Evolutionary conservation across 1,139 yeast genomes (phyloP).

Genomic region (Candida pseudoviswanathii): DNA sequence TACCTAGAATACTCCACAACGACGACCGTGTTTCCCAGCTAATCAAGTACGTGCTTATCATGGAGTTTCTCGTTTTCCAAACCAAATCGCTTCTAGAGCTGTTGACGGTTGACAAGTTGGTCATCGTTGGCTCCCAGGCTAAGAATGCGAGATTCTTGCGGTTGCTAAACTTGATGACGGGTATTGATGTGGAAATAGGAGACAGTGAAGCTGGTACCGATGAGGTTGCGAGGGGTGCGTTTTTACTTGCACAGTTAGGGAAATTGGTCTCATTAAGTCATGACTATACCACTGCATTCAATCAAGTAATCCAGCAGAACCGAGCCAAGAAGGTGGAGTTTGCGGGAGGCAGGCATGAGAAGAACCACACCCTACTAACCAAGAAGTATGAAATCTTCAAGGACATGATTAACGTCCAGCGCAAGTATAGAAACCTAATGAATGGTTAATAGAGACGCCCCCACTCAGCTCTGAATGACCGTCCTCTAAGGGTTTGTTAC

Average conservation of each 20-base stretch:
- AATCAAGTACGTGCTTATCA: slow-evolving; percentile 42
- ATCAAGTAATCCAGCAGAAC: slow-evolving; percentile 4
- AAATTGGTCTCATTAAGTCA: background rate
- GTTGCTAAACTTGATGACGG: slow-evolving; percentile 27
- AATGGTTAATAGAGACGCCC: slow-evolving; percentile 3
- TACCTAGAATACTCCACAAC: slow-evolving; percentile 11
- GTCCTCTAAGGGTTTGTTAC: background rate
- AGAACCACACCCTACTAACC: slow-evolving; percentile 14
- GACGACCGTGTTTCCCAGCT: slow-evolving; percentile 22
- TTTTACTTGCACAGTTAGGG: slow-evolving; percentile 25
- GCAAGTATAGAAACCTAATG: slow-evolving; percentile 24
- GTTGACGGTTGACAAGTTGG: slow-evolving; percentile 25
- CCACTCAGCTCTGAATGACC: background rate
- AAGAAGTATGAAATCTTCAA: slow-evolving; percentile 31
- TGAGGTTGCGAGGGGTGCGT: slow-evolving; percentile 42
- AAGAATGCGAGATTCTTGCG: slow-evolving; percentile 44
- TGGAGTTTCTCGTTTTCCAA: slow-evolving; percentile 57
- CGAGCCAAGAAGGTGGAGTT: background rate
- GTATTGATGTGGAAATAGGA: slow-evolving; percentile 23
- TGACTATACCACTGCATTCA: slow-evolving; percentile 9
- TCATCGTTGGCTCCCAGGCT: slow-evolving; percentile 55
- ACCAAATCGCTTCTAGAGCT: slow-evolving; percentile 38
- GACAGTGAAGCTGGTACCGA: slow-evolving; percentile 17
- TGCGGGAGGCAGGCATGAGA: background rate
- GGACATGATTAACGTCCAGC: slow-evolving; percentile 42